Base-by-base conservation (phyloP, 805 yeast species). In the Teunomyces barrocoloradensis region DNA sequence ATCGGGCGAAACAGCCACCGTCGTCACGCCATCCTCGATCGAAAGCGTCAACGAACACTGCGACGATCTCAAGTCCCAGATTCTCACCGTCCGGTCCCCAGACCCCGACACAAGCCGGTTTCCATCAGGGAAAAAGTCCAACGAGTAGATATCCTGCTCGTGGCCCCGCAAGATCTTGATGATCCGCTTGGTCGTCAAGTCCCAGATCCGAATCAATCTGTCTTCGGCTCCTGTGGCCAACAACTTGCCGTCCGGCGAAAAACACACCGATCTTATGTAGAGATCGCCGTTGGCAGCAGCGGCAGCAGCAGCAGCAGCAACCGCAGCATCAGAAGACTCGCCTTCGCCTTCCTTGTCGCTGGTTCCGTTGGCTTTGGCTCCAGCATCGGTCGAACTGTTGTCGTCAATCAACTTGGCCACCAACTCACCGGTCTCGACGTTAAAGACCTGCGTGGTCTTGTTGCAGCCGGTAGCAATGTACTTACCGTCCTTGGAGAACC, bases 1-100 rank as follows among this genome's bases (percentile, higher is more conserved):
- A 67, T 92, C 96, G 43, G 97, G 97, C 6, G 96, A 88, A 36
- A 92, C 92, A 17, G 97, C 96, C 40, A 92, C 97, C 0, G 99
- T 92, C 47, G 99, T 92, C 45, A 92, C 98, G 57, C 99, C 99
- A 66, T 92, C 98, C 69, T 92, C 97, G 59, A 92, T 91, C 13
- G 90, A 81, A 55, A 92, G 76, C 41, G 96, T 90, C 61, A 90
- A 77, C 18, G 90, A 83, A 66, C 96, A 89, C 71, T 88, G 90
- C 20, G 96, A 94, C 34, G 89, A 80, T 57, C 87, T 82, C 63
- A 91, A 79, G 68, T 92, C 97, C 99, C 99, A 92, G 61, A 94
- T 86, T 65, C 97, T 81, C 30, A 92, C 97, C 13, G 97, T 89
- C 60, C 96, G 82, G 71, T 92, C 99, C 48, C 99, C 99, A 12